phyloP scores from a whole-genome alignment of 2,329 filamentous ascomycete genomes.

The Alternaria ventricosa region DNA sequence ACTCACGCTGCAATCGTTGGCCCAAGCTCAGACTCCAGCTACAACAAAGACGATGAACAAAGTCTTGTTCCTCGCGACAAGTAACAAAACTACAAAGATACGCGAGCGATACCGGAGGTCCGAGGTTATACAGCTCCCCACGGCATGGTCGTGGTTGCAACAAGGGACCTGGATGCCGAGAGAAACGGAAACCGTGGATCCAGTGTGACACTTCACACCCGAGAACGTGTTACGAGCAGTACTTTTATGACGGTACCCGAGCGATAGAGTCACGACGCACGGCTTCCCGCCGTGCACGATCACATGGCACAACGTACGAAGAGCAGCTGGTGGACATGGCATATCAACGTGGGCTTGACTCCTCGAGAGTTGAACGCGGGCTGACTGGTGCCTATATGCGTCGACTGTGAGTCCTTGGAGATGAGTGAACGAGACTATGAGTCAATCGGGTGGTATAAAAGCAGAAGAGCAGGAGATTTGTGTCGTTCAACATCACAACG shows the following conservation, averaged over 20 bases:
- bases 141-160: neutral
- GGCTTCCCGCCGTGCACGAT: neutral
- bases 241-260: neutral
- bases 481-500: too few relatives aligned
- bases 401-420: neutral
- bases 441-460: too few relatives aligned
- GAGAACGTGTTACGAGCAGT: neutral
- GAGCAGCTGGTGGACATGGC: neutral
- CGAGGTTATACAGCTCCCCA: neutral
- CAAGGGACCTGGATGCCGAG: neutral
- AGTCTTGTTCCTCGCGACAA: neutral
- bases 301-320: neutral
- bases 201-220: neutral
- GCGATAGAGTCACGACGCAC: neutral
- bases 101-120: neutral
- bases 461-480: too few relatives aligned
- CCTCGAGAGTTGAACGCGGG: neutral
- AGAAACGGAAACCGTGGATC: neutral
- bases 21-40: neutral
- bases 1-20: neutral
- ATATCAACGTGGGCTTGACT: neutral
- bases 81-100: neutral
- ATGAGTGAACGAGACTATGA: neutral
- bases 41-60: neutral
- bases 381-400: neutral